phyloP scores from a whole-genome alignment of 2,329 filamentous ascomycete species.

The Chaetothyriales sp. region DNA sequence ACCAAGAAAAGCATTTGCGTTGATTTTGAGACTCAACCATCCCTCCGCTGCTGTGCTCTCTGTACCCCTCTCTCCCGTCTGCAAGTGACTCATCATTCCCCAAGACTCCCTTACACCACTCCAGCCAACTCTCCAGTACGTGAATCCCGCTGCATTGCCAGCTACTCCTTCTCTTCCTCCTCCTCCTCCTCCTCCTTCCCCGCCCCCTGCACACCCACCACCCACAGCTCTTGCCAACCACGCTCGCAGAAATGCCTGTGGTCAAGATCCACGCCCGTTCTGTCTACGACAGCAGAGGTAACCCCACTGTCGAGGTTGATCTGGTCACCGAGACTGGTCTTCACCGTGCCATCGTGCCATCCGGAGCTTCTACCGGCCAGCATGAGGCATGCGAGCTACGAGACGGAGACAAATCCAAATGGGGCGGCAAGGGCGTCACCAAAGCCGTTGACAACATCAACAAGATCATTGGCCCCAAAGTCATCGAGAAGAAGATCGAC shows the following conservation, averaged over 20 bases:
- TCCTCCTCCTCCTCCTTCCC: neutral
- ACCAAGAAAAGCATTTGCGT: neutral
- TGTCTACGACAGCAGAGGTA: conserved; percentile 96
- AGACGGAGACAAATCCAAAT: conserved; percentile 76
- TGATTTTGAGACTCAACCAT: neutral
- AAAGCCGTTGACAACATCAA: conserved; percentile 84
- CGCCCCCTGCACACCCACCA: neutral
- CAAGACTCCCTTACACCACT: neutral
- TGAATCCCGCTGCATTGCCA: neutral
- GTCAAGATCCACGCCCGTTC: conserved; percentile 82
- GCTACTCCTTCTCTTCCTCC: neutral
- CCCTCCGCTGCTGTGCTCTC: neutral
- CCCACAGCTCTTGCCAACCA: neutral
- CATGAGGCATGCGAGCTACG: conserved; percentile 86
- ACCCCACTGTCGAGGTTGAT: conserved; percentile 98
- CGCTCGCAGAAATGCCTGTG: conserved; percentile 57
- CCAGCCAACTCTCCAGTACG: neutral
- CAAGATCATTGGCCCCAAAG: conserved; percentile 60
- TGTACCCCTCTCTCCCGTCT: neutral
- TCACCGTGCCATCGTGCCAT: conserved; percentile 94
- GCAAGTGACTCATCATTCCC: neutral
- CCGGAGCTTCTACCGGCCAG: conserved; percentile 86
- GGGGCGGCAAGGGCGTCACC: conserved; percentile 73
- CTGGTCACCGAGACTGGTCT: conserved; percentile 91
- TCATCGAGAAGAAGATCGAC: conserved; percentile 72